Evolutionary conservation across 345 rosid genomes (phyloP), one percentile per base, ranked within the genome.

Genomic region (Acer campestre): DNA sequence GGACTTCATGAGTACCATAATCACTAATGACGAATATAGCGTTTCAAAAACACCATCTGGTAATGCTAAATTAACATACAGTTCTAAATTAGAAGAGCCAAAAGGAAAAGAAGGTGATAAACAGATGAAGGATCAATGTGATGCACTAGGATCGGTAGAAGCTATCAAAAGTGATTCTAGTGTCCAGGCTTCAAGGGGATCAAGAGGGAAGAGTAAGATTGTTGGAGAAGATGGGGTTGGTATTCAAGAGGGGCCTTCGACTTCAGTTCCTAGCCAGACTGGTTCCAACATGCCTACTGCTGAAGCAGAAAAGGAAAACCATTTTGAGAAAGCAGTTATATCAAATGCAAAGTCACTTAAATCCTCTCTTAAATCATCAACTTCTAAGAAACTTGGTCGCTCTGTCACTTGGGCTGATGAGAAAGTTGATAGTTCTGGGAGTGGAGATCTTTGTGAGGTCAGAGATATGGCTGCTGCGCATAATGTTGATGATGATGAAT

Each of bases 341-440:
- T 81, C 79, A 63, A 77, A 83, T 80, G 87, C 77, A 79, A 55
- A 76, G 18, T 61, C 81, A 68, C 87, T 80, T 71, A 92, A 86
- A 80, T 83, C 98, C 53, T 90, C 93, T 73, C 95, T 96, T 75
- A 90, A 88, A 87, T 77, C 82, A 67, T 77, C 90, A 49, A 84
- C 84, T 61, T 74, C 90, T 40, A 89, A 87, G 84, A 91, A 85
- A 81, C 78, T 79, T 20, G 74, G 61, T 48, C 89, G 74, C 49
- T 85, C 90, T 46, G 98, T 96, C 75, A 92, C 92, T n/a, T 95
- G 98, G 97, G 97, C 97, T 62, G 98, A 93, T 87, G 87, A 89
- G 82, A 86, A 86, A 76, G 80, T 40, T 66, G 81, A 64, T 69
- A 73, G 75, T 70, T 79, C 79, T 35, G 80, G 68, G 69, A 56